Percentiles rank a stretch among this genome's conserved stretches.
These are phyloP conservation scores for Canna indica DNA, from an alignment of 176 grass and related monocot genomes.

Conservation along the genomic window DNA sequence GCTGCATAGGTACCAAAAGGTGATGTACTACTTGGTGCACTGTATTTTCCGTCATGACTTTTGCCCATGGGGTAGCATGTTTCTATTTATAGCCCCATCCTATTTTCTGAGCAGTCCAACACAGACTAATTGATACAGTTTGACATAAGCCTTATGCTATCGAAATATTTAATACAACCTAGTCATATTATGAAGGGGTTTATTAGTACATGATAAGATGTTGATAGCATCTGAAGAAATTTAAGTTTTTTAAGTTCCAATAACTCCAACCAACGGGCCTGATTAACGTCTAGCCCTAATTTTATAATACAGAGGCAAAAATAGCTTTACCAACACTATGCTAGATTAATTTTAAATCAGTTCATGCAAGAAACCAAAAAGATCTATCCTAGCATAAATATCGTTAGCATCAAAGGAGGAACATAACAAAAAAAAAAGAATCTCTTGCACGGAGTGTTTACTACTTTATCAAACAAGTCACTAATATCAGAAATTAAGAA, in stretches of 20 bases:
- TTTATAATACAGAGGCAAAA: background rate
- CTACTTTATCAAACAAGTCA: background rate
- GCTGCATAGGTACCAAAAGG: no score
- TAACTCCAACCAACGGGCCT: background rate
- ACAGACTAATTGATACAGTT: background rate
- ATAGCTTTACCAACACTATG: background rate
- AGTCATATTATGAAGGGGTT: background rate
- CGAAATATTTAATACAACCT: background rate
- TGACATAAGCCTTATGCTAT: background rate
- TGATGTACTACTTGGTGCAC: no score
- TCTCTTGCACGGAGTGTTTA: background rate
- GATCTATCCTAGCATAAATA: background rate
- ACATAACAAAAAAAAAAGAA: background rate
- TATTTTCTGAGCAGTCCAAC: background rate
- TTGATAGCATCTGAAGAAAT: background rate
- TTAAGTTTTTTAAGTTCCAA: background rate
- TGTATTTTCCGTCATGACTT: no score
- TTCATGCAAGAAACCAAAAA: background rate
- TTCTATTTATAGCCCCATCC: background rate
- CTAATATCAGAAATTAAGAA: background rate
- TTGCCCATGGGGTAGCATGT: background rate
- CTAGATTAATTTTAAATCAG: background rate
- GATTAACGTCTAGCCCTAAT: background rate
- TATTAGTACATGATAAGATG: background rate
- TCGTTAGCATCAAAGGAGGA: background rate